phyloP scores from a whole-genome alignment of 768 basidiomycete species.

The Suillus ampliporus region DNA sequence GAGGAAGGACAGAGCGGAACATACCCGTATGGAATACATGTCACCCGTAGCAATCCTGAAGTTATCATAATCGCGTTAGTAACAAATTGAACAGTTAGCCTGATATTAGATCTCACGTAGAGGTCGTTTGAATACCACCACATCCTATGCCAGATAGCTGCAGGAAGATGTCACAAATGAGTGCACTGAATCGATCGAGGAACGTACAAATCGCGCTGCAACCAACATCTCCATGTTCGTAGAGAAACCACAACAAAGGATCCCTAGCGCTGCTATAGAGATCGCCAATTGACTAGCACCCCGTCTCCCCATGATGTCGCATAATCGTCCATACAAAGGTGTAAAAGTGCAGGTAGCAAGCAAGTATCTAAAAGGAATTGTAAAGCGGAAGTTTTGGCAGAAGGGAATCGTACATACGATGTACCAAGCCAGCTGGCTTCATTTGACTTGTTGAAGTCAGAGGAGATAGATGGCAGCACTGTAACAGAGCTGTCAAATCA shows the following conservation, averaged over 20 bases:
- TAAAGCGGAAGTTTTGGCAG: background rate
- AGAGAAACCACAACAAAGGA: conserved; percentile 70
- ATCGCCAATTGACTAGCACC: conserved; percentile 72
- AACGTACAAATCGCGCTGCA: conserved; percentile 72
- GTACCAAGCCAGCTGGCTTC: conserved; percentile 88
- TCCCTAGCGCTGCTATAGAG: conserved; percentile 63
- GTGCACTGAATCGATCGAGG: conserved; percentile 2
- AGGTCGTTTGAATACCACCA: conserved; percentile 74
- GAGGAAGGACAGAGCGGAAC: conserved; percentile 26
- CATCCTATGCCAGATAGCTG: conserved; percentile 81
- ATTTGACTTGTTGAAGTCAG: conserved; percentile 76
- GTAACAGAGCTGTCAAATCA: background rate
- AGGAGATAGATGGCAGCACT: conserved; percentile 83
- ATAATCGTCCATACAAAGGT: conserved; percentile 84
- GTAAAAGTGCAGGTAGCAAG: conserved; percentile 84
- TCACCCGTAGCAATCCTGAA: conserved; percentile 78
- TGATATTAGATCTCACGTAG: conserved; percentile 52
- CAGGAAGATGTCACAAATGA: conserved; percentile 3
- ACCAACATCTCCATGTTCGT: conserved; percentile 75
- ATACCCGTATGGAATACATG: conserved; percentile 77
- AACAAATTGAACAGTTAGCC: background rate
- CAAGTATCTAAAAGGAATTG: conserved; percentile 56
- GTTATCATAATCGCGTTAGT: background rate
- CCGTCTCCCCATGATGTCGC: conserved; percentile 74
- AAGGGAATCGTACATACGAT: conserved; percentile 48